phyloP scores from a whole-genome alignment of 257 asterid genomes.

The Misopates orontium region DNA sequence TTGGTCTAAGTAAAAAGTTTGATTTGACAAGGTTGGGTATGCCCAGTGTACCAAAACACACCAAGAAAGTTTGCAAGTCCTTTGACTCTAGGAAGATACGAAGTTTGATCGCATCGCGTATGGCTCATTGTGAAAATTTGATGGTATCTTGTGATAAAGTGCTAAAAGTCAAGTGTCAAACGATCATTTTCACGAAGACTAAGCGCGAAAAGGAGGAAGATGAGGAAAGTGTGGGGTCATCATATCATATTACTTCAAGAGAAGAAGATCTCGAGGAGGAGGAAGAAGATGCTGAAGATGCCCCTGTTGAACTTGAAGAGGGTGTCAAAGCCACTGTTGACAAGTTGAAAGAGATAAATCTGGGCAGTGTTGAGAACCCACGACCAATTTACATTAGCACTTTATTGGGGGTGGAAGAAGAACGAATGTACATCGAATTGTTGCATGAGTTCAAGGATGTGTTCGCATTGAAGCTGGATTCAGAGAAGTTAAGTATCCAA shows the following conservation, averaged over 20 bases:
- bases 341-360: neutral
- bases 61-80: neutral
- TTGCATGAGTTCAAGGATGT: slow-evolving; percentile 6
- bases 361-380: neutral
- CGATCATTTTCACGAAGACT: neutral
- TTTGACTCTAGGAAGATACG: neutral
- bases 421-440: neutral
- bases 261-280: neutral
- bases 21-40: neutral
- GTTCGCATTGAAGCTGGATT: neutral
- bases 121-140: neutral
- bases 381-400: neutral
- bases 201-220: neutral
- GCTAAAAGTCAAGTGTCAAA: neutral
- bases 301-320: neutral
- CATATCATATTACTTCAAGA: neutral
- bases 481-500: too few relatives aligned
- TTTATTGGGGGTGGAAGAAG: neutral
- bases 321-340: neutral
- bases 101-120: neutral
- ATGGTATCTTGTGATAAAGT: neutral
- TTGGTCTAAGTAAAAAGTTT: too few relatives aligned
- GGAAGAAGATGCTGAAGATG: neutral
- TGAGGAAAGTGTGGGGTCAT: neutral
- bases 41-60: neutral